Evolutionary conservation across 768 basidiomycete genomes (phyloP), one percentile per base, ranked within the genome.

Genomic region (Leccinum pellstonianum): DNA sequence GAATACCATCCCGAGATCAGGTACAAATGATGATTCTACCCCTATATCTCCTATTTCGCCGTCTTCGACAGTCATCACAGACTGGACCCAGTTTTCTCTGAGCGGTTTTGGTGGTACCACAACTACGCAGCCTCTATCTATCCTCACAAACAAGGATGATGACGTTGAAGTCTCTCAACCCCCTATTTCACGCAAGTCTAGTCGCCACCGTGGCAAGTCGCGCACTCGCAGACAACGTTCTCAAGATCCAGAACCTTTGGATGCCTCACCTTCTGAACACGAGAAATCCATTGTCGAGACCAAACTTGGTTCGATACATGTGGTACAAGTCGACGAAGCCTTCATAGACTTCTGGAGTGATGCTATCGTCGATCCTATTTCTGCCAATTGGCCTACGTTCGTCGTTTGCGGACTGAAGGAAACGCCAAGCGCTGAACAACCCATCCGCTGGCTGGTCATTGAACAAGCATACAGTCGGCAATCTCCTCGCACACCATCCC

Each of bases 301-400:
- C 0, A 70, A 73, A 9, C 71, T 86, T 11, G 73, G 78, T 14
- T 72, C 72, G 2, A 65, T 73, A 8, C 65, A 66, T 9, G 63
- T 83, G 37, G 73, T 86, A n/a, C 80, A 84, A 60, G 67, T 93
- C 11, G 91, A 93, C 66, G 90, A 92, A 66, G 88, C 90, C 1
- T 92, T 93, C 70, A 74, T 91, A 56, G 90, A 93, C 70, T 91
- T 91, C 68, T 92, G 90, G 89, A 81, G 79, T 54, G 90, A 93
- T 66, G 81, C 88, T 2, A 68, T 91, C 33, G 75, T 86, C 15
- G 90, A 93, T 66, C 84, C 88, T 17, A 80, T 90, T 58, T 77
- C 87, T 0, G 70, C 78, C 1, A 71, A 75, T 47, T 91, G 86
- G 89, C 90, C 89, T 12, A 74, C 79, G 5, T 90, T 91, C 63